phyloP scores from a whole-genome alignment of 176 grass and related monocot species.

The Eleusine coracana region DNA sequence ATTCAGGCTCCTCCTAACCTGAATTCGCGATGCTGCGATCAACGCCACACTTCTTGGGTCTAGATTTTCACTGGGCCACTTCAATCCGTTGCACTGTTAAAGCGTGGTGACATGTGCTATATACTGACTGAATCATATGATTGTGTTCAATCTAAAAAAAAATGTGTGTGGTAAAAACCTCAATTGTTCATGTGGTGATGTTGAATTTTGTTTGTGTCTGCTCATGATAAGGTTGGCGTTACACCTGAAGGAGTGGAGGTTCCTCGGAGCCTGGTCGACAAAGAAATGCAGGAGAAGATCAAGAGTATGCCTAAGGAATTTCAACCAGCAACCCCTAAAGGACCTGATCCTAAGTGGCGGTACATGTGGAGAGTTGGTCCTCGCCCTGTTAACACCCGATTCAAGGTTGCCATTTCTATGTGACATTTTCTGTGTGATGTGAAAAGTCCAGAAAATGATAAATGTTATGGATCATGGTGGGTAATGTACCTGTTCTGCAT shows the following conservation, averaged over 20 bases:
- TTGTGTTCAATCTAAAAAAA: too few relatives aligned
- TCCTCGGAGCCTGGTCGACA: slow-evolving; percentile 87
- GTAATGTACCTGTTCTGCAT: neutral
- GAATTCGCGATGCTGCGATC: neutral
- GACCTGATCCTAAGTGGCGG: slow-evolving; percentile 94
- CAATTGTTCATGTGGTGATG: neutral
- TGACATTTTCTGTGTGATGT: neutral
- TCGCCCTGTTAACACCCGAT: slow-evolving; percentile 69
- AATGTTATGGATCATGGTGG: neutral
- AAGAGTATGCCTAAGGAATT: slow-evolving; percentile 72
- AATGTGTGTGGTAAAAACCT: neutral
- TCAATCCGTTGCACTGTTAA: slow-evolving; percentile 11
- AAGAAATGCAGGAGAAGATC: slow-evolving; percentile 81
- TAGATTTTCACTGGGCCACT: neutral
- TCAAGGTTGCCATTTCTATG: slow-evolving; percentile 60
- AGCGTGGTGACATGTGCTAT: neutral
- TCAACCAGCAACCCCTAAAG: slow-evolving; percentile 71
- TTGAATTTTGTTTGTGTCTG: slow-evolving; percentile 2
- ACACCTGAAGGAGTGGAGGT: slow-evolving; percentile 97
- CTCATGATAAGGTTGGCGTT: slow-evolving; percentile 70
- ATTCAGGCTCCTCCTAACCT: neutral
- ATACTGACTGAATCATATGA: neutral
- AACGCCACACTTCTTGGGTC: neutral
- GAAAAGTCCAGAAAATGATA: neutral
- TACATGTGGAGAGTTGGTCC: slow-evolving; percentile 99